These are phyloP conservation scores for Debaryomyces nepalensis DNA, from an alignment of 1,139 yeast genomes.

Conservation along the genomic window DNA sequence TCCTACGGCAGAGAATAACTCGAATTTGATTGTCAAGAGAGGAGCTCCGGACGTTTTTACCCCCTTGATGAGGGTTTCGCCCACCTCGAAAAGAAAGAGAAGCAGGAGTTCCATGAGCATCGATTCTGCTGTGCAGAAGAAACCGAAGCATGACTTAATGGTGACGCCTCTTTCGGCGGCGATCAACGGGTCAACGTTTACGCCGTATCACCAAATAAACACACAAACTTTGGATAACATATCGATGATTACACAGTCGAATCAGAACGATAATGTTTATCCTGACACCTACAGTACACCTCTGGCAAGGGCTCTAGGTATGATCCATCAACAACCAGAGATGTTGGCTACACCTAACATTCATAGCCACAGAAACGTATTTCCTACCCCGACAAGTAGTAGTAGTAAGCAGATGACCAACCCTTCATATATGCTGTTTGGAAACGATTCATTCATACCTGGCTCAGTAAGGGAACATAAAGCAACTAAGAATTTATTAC, in stretches of 20 bases:
- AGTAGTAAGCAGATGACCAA: not conserved
- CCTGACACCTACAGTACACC: constrained; percentile 23
- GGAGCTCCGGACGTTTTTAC: constrained; percentile 54
- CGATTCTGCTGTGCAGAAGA: constrained; percentile 18
- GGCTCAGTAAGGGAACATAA: not conserved
- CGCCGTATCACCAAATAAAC: constrained; percentile 33
- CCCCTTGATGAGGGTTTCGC: constrained; percentile 52
- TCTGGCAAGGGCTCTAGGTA: constrained; percentile 11
- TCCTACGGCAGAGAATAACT: constrained; percentile 42
- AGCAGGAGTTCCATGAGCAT: constrained; percentile 18
- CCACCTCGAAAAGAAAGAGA: constrained; percentile 27
- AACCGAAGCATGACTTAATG: constrained; percentile 19
- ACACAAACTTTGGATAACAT: constrained; percentile 44
- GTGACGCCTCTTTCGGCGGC: constrained; percentile 30
- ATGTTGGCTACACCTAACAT: constrained; percentile 6
- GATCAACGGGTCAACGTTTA: constrained; percentile 21
- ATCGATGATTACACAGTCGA: constrained; percentile 30
- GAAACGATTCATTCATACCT: not conserved
- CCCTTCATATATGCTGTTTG: not conserved
- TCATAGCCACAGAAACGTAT: constrained; percentile 1
- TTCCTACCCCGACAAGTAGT: constrained; percentile 4
- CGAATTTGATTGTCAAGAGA: constrained; percentile 43
- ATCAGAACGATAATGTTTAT: not conserved
- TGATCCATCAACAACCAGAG: not conserved
- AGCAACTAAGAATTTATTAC: constrained; percentile 9